Evolutionary conservation across 176 grass and related monocot species (phyloP).

Genomic region (Coix lacrymajobi): DNA sequence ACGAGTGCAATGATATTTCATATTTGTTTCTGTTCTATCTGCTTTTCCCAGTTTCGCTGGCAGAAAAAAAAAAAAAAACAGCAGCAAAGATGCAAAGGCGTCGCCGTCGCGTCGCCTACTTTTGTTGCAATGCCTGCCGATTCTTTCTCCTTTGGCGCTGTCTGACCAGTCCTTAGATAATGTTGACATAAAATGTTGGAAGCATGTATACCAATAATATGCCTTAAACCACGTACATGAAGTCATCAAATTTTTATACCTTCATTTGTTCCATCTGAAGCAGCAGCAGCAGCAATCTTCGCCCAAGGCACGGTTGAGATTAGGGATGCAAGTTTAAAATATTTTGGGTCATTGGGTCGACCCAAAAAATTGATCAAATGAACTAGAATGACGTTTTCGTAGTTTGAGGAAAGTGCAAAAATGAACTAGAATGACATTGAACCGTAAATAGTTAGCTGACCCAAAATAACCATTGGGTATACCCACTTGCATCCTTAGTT

Average conservation of each 20-base stretch:
- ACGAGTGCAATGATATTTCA: neutral
- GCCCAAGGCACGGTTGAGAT: neutral
- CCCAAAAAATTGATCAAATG: no score
- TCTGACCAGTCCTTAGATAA: conserved; percentile 32
- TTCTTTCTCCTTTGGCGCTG: conserved; percentile 29
- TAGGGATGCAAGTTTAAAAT: no score
- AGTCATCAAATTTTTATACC: neutral
- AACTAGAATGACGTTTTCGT: no score
- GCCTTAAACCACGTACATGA: neutral
- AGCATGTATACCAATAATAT: neutral
- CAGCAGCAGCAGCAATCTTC: neutral
- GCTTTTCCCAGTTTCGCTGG: conserved; percentile 17
- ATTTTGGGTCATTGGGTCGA: no score
- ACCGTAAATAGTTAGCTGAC: no score
- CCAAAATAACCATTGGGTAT: no score
- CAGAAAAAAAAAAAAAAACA: neutral
- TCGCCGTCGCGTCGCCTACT: neutral
- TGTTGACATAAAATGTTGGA: conserved; percentile 3
- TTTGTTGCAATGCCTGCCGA: conserved; percentile 5
- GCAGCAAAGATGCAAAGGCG: neutral
- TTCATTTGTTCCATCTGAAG: neutral
- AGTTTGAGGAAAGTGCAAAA: no score
- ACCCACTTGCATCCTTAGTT: no score
- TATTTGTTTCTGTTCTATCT: neutral
- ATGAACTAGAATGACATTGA: no score